Evolutionary conservation across 108 stramenopile species (phyloP).

Genomic region (Skeletonema potamos): DNA sequence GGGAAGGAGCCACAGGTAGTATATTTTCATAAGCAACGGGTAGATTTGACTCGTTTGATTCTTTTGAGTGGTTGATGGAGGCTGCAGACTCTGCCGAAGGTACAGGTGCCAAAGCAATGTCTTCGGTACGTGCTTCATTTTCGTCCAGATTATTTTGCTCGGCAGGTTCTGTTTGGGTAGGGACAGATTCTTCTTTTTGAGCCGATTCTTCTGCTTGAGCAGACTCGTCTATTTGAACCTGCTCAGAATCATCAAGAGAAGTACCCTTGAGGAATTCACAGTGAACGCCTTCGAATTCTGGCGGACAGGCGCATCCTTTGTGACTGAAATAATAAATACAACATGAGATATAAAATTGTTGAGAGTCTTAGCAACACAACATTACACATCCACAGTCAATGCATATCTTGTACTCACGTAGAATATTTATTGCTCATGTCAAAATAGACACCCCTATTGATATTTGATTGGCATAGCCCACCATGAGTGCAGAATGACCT

Average conservation of each 20-base stretch:
- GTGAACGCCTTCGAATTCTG: slow-evolving; percentile 61
- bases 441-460: background rate
- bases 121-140: background rate
- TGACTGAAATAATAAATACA: slow-evolving; percentile 35
- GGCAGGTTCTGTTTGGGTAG: too few species aligned
- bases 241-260: slow-evolving; percentile 2
- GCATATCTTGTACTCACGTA: background rate
- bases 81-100: background rate
- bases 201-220: background rate
- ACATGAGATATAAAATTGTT: background rate
- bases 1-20: background rate
- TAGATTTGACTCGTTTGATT: slow-evolving; percentile 11
- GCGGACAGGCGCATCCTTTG: slow-evolving; percentile 59
- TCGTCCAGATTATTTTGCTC: background rate
- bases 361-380: background rate
- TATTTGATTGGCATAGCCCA: slow-evolving; percentile 24
- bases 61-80: slow-evolving; percentile 11
- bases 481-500: slow-evolving; percentile 45
- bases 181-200: background rate
- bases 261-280: slow-evolving; percentile 51
- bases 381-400: background rate
- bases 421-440: background rate
- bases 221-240: background rate
- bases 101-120: background rate
- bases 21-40: background rate